Evolutionary conservation across 73 alveolate species (phyloP).

Genomic region (Paraurostyla sp.): DNA sequence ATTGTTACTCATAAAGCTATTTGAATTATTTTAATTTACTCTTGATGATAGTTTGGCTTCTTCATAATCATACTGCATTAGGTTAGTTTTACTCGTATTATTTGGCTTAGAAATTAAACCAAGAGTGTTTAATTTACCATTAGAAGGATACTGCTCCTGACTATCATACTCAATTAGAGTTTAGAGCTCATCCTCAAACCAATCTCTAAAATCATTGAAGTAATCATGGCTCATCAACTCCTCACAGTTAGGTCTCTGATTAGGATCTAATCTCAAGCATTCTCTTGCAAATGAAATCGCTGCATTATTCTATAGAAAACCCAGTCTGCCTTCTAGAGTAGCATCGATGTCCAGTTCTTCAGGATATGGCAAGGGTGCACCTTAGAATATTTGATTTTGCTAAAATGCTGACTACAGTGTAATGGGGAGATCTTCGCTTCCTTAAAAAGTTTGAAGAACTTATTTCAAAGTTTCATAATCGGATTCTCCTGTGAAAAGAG

Average conservation of each 20-base stretch:
- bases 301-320: not conserved
- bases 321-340: conserved; percentile 5
- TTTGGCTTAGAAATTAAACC: not conserved
- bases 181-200: conserved; percentile 72
- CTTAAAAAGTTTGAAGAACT: conserved; percentile 36
- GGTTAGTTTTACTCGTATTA: not conserved
- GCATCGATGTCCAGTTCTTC: conserved; percentile 15
- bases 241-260: conserved; percentile 75
- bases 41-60: conserved; percentile 44
- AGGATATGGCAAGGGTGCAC: conserved; percentile 12
- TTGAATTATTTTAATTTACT: not conserved
- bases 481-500: conserved; percentile 82
- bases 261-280: conserved; percentile 73
- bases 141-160: not conserved
- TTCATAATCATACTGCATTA: conserved; percentile 17
- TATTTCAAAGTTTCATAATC: conserved; percentile 56
- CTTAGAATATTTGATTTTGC: conserved; percentile 40
- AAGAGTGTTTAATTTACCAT: not conserved
- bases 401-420: conserved; percentile 30
- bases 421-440: conserved; percentile 54
- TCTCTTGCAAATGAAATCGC: conserved; percentile 44
- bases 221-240: conserved; percentile 69
- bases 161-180: conserved; percentile 47
- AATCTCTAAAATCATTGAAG: conserved; percentile 68
- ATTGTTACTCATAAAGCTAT: not conserved